Conservation (phyloP, 257 asterid species). For the Nicotiana obtusifolia region DNA sequence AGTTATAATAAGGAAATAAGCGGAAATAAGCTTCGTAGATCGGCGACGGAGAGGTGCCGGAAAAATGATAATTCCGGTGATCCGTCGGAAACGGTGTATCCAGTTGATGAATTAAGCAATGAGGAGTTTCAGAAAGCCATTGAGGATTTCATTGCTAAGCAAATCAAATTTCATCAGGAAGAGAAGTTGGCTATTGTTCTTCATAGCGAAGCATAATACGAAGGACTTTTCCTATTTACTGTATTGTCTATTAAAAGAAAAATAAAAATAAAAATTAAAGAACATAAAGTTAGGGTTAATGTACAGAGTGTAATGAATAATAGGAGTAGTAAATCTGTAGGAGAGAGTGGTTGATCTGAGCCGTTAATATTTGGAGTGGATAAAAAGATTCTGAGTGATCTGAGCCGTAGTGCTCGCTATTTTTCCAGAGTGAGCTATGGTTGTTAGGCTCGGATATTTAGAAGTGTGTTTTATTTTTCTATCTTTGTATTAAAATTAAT, state of each 20-base stretch:
- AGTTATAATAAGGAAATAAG: slow-evolving; percentile 2
- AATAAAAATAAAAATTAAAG: not conserved
- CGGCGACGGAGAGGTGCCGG: slow-evolving; percentile 40
- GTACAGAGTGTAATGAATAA: slow-evolving; percentile 10
- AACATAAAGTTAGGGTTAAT: not conserved
- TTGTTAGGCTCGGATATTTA: not conserved
- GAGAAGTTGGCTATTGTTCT: slow-evolving; percentile 61
- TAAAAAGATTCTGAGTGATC: not conserved
- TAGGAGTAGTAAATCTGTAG: slow-evolving; percentile 1
- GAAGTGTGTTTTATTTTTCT: not conserved
- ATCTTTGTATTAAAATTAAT: not conserved
- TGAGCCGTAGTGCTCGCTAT: not conserved
- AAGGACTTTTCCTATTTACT: not conserved
- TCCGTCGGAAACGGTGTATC: slow-evolving; percentile 23
- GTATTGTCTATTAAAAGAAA: no score
- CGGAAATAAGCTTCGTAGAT: slow-evolving; percentile 41
- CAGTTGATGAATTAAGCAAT: slow-evolving; percentile 52
- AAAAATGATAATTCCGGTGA: slow-evolving; percentile 22
- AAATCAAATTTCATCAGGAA: slow-evolving; percentile 57
- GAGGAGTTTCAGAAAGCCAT: slow-evolving; percentile 71
- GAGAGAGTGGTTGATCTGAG: slow-evolving; percentile 18
- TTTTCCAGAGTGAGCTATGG: not conserved
- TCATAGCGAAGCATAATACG: slow-evolving; percentile 18
- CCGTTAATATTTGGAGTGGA: slow-evolving; percentile 3
- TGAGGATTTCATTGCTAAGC: slow-evolving; percentile 74